A percentile compares a stretch with the other conserved stretches of the same genome.
Conservation (phyloP, 768 basidiomycete species). For the Pleurotus pulmonarius region DNA sequence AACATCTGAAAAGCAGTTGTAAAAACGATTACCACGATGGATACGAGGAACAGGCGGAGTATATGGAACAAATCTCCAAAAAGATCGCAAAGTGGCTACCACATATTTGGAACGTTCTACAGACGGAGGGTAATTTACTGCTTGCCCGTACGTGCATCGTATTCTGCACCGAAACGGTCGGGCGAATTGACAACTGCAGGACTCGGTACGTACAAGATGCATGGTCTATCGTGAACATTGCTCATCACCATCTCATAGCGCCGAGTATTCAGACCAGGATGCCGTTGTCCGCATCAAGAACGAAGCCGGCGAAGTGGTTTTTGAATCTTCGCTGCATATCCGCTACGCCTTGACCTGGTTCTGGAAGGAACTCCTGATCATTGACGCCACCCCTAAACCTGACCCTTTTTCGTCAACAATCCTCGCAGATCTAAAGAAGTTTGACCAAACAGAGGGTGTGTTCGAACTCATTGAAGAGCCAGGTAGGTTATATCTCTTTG, state of each 20-base stretch:
- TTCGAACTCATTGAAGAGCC: not conserved
- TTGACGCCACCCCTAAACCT: not conserved
- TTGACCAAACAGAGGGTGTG: not conserved
- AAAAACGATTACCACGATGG: not conserved
- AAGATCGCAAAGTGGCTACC: not conserved
- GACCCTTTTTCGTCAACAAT: not conserved
- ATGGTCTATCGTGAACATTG: no score
- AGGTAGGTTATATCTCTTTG: not conserved
- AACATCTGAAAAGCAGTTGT: not conserved
- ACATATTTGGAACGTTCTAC: not conserved
- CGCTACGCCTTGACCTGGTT: not conserved
- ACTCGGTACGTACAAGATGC: no score
- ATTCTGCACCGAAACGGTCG: not conserved
- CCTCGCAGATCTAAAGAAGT: not conserved
- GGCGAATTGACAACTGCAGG: no score
- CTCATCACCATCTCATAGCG: not conserved
- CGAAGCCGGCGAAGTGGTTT: not conserved
- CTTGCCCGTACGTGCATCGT: not conserved
- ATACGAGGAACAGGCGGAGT: not conserved
- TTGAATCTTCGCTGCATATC: not conserved
- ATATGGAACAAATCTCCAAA: not conserved
- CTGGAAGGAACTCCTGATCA: not conserved
- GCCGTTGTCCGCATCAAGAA: not conserved
- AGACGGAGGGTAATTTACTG: not conserved
- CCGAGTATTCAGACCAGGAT: not conserved